Conservation (phyloP, 2,329 filamentous ascomycete genomes). For the Rugonectria rugulosa region DNA sequence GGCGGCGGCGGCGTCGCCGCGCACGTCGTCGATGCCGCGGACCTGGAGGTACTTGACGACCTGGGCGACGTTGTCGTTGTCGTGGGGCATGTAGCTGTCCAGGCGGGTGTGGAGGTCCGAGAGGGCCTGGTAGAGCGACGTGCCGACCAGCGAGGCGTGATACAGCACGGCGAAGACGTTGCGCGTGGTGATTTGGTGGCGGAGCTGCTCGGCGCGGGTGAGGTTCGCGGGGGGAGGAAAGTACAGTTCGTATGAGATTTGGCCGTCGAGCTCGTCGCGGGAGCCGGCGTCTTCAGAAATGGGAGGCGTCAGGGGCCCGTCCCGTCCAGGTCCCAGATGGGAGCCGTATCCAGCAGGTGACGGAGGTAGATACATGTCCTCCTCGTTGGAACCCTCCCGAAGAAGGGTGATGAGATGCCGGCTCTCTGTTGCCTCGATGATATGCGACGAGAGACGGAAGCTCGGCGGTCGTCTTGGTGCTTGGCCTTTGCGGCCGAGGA, state of each 20-base stretch:
- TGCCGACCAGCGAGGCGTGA: constrained; percentile 69
- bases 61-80: constrained; percentile 64
- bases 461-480: constrained; percentile 52
- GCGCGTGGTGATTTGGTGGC: constrained; percentile 70
- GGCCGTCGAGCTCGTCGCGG: constrained; percentile 55
- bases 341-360: constrained; percentile 53
- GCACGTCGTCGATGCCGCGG: constrained; percentile 69
- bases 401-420: constrained; percentile 60
- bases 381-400: constrained; percentile 60
- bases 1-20: constrained; percentile 66
- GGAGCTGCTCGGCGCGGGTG: constrained; percentile 56
- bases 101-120: constrained; percentile 68
- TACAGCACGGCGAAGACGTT: constrained; percentile 74
- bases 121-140: constrained; percentile 69
- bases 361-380: constrained; percentile 46
- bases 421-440: constrained; percentile 65
- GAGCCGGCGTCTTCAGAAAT: constrained; percentile 51
- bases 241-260: constrained; percentile 69
- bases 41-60: constrained; percentile 68
- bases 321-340: constrained; percentile 16
- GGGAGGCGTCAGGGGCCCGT: constrained; percentile 40
- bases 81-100: constrained; percentile 63
- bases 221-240: constrained; percentile 64
- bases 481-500: constrained; percentile 57
- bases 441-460: constrained; percentile 64